These are phyloP conservation scores for Casaregolazyma lundiana DNA, from an alignment of 1,139 yeast genomes.

Conservation along the genomic window DNA sequence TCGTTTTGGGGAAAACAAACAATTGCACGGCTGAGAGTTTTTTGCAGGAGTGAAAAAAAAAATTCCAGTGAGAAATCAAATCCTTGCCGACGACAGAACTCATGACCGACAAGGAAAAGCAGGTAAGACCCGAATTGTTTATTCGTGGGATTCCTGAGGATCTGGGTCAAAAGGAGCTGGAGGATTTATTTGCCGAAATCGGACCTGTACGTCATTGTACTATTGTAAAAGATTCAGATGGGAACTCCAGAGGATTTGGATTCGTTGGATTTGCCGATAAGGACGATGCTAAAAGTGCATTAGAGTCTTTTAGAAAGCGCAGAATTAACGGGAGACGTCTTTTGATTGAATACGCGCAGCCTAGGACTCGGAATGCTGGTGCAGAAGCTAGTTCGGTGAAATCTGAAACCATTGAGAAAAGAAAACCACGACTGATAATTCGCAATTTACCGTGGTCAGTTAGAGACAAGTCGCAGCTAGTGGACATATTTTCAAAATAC, in stretches of 20 bases:
- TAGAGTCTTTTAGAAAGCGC: conserved; percentile 58
- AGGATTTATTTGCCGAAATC: conserved; percentile 82
- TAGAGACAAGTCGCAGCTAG: conserved; percentile 67
- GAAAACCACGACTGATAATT: conserved; percentile 78
- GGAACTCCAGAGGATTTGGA: conserved; percentile 83
- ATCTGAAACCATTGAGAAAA: conserved; percentile 40
- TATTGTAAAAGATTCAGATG: conserved; percentile 73
- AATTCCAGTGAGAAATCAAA: not conserved
- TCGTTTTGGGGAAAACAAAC: not conserved
- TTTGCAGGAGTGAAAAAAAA: conserved; percentile 1
- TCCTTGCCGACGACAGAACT: no score
- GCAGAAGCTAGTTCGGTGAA: conserved; percentile 25
- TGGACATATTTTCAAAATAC: conserved; percentile 63
- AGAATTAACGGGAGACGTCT: conserved; percentile 65
- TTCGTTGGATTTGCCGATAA: conserved; percentile 85
- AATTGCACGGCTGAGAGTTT: conserved; percentile 6
- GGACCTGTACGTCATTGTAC: conserved; percentile 96
- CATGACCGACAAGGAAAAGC: conserved; percentile 2
- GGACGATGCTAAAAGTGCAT: conserved; percentile 78
- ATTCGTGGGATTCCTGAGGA: conserved; percentile 78
- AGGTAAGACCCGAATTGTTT: conserved; percentile 44
- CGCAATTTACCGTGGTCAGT: conserved; percentile 97
- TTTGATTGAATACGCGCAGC: conserved; percentile 82
- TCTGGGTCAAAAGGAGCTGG: conserved; percentile 74
- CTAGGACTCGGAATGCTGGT: conserved; percentile 61